Conservation (phyloP, 495 filamentous ascomycete genomes). For the Neurospora intermedia region DNA sequence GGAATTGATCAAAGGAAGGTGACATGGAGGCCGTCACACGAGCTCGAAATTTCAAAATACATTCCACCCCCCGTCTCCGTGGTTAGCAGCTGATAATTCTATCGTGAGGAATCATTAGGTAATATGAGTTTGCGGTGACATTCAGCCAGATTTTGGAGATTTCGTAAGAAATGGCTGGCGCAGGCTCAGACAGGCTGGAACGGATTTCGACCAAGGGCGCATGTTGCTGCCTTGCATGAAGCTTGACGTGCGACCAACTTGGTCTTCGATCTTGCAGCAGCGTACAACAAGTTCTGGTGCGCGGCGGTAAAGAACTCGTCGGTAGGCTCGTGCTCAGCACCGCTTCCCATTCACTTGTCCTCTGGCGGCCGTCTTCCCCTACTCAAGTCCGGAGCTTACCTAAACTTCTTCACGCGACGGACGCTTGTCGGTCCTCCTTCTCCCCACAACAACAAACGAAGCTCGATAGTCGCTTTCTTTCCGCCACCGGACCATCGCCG, state of each 20-base stretch:
- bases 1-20: background rate
- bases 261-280: background rate
- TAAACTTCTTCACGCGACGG: background rate
- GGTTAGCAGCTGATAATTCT: background rate
- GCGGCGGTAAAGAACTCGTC: background rate
- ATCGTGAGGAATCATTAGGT: background rate
- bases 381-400: background rate
- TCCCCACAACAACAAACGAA: background rate
- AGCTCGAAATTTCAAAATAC: too few species aligned
- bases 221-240: too few species aligned
- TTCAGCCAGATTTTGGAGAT: background rate
- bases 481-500: too few species aligned
- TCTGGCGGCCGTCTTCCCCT: background rate
- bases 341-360: background rate
- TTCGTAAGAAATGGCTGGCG: background rate
- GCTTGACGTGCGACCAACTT: background rate
- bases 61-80: background rate
- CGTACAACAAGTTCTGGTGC: background rate
- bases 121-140: background rate
- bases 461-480: background rate
- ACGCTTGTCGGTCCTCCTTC: background rate
- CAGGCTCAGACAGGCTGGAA: background rate
- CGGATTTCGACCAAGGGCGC: too few species aligned
- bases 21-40: background rate
- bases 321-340: background rate